phyloP scores from a whole-genome alignment of 2,329 filamentous ascomycete genomes.

The Xylaria polymorpha region DNA sequence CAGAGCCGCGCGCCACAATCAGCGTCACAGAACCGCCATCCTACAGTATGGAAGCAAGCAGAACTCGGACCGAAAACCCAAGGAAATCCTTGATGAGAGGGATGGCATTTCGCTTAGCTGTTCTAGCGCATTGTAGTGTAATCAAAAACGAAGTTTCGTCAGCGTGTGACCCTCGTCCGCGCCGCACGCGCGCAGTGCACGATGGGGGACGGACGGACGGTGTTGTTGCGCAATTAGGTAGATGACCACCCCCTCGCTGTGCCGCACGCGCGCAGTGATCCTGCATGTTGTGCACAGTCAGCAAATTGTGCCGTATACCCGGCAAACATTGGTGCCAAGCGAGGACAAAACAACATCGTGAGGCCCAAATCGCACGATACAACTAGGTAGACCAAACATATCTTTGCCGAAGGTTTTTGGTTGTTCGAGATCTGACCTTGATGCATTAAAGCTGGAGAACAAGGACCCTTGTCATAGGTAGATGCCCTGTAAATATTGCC shows the following conservation, averaged over 20 bases:
- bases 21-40: neutral
- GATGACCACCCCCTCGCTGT: neutral
- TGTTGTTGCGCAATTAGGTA: neutral
- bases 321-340: slow-evolving; percentile 7
- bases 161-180: slow-evolving; percentile 1
- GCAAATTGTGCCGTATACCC: neutral
- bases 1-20: slow-evolving; percentile 1
- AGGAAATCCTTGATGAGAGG: neutral
- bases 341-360: neutral
- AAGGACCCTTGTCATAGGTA: neutral
- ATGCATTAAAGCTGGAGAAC: neutral
- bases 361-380: neutral
- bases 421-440: neutral
- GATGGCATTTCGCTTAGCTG: neutral
- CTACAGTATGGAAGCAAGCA: neutral
- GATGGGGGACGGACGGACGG: neutral
- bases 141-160: slow-evolving; percentile 17
- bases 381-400: neutral
- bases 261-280: slow-evolving; percentile 22
- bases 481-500: neutral
- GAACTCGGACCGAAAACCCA: neutral
- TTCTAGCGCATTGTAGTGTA: neutral
- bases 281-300: slow-evolving; percentile 14
- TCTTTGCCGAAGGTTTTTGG: neutral
- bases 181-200: neutral